Base-by-base conservation (phyloP, 2,329 filamentous ascomycete genomes). In the Chaetomiaceae sp. region DNA sequence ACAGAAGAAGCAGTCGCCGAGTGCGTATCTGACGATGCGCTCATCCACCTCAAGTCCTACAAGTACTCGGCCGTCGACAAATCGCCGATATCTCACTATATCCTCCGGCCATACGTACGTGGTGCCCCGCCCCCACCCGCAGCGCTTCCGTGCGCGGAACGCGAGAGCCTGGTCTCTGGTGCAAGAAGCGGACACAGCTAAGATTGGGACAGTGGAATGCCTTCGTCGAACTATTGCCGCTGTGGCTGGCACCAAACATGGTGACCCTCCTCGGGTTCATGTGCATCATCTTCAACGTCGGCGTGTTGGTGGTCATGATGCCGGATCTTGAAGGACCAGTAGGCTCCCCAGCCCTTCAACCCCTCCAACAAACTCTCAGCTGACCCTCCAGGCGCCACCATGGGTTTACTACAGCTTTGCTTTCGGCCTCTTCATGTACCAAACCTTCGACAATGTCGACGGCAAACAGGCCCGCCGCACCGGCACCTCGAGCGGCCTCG, bases 171-270 rank as follows among this genome's bases (percentile, higher is more conserved):
- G 29, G 30, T 14, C 16, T 27, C 9, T 14, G 21, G 30, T 14
- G 13, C 11, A 1, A 45, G 25, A 38, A 40, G 42, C 51, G 33
- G 49, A 45, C 51, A 57, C 47, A 45, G 53, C 53, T 59, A 56
- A 58, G 41, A 58, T 45, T 45, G 18, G 33, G 32, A 64, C 61
- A 97, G 92, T 99, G 94, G 94, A 97, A 96, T 81, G 89, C 85
- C 60, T 91, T 91, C 64, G 94, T 97, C 64, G 85, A 96, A 68
- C 73, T 96, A 37, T 74, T 99, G 64, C 94, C 94, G 59, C 74
- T 96, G 82, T 99, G 92, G 91, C 81, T 99, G 50, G 94, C 94
- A 25, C 94, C 94, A 30, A 99, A 99, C 68, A 94, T 96, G 85
- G 92, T 99, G 55, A 99, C 94, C 61, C 78, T 99, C 21, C 72